Evolutionary conservation across 176 grass and related monocot genomes (phyloP).

Genomic region (Phragmites australis): DNA sequence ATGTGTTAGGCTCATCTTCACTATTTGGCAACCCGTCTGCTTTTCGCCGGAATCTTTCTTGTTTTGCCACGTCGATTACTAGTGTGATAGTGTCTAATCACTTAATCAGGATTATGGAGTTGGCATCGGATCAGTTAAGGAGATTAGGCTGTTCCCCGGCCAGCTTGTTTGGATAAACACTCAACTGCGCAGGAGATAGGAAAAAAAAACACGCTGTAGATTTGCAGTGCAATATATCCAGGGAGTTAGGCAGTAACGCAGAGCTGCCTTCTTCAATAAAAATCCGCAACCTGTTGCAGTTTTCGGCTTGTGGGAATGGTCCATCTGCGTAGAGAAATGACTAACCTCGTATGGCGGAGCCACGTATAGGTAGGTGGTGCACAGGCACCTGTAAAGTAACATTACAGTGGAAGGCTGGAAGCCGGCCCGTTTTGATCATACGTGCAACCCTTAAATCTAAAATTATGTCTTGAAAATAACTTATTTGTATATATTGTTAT

Average conservation of each 20-base stretch:
- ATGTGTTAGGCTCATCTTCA: conserved; percentile 37
- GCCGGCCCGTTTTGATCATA: no score
- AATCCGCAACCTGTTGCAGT: neutral
- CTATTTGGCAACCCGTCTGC: neutral
- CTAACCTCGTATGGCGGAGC: neutral
- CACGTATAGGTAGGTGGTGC: neutral
- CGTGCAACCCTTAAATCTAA: no score
- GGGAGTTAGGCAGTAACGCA: conserved; percentile 33
- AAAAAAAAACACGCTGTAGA: neutral
- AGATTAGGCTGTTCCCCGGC: neutral
- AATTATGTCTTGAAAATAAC: no score
- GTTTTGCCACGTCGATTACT: neutral
- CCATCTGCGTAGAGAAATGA: neutral
- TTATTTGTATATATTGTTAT: no score
- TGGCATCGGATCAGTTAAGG: conserved; percentile 4
- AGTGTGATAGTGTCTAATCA: conserved; percentile 7
- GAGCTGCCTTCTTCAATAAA: neutral
- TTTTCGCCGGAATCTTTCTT: neutral
- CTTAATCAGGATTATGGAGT: conserved; percentile 2
- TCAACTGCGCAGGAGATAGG: neutral
- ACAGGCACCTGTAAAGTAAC: neutral
- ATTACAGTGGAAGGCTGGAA: no score
- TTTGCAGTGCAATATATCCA: neutral
- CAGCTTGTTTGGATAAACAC: neutral
- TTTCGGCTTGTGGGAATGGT: conserved; percentile 31